Evolutionary conservation across 306 rosid species (phyloP), one percentile per base, ranked within the genome.

Genomic region (Sphenostylis stenocarpa): DNA sequence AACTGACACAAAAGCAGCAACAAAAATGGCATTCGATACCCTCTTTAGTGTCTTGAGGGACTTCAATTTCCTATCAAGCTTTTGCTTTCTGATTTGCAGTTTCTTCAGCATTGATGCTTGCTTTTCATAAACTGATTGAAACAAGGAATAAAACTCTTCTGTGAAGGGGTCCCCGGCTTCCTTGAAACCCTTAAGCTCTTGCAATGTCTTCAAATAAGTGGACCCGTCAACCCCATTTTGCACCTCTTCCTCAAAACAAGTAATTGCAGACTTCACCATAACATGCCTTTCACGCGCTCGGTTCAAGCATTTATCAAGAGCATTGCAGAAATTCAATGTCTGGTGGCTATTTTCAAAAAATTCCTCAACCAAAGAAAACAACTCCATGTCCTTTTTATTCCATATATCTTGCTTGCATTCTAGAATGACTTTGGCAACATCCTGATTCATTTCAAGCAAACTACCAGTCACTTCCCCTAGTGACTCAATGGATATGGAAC

Each of bases 91-190:
- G 6, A 23, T 31, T 48, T 76, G 86, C 86, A 95, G 53, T 34
- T 89, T 85, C 73, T 78, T 73, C 60, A 89, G 72, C 96, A 89
- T 84, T 5, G 85, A 75, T 7, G 55, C 34, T 63, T 95, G 98
- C 34, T 86, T 81, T 10, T 62, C 21, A 84, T 83, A 88, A 56
- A 92, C 91, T 6, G 85, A 68, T 10, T 78, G 84, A 79, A 95
- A 88, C 74, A 92, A 43, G 2, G 6, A 73, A 68, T 85, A 83
- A 75, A 95, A 95, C 79, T 88, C 97, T 47, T 89, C 86, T 0
- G 92, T 87, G 71, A 95, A 91, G 0, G 98, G 96, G 77, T 90
- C 92, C n/a, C 88, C 91, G 0, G 88, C 93, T 17, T 76, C 96
- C 80, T 86, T 87, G 70, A 89, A 95, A 36, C 69, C 84, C 81